Base-by-base conservation (phyloP, 805 yeast genomes). In the Brettanomyces anomalus region DNA sequence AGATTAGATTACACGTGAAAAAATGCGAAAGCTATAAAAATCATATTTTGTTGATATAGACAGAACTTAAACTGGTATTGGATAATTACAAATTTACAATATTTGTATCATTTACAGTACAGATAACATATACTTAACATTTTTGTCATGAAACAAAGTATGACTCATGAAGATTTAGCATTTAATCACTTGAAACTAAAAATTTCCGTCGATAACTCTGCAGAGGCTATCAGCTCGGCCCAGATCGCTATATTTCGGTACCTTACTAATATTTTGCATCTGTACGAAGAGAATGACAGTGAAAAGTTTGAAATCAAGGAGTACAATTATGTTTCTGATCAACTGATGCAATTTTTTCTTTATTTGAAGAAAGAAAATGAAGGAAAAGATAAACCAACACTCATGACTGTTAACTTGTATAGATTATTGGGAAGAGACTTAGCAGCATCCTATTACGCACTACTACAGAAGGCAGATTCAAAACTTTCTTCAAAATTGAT, bases 401-500 rank as follows among this genome's bases (percentile, higher is more conserved):
- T 24, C 28, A 24, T 24, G 28, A 53, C 63, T 3, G 52, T 47
- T 8, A 49, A 52, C 28, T 35, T 60, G 17, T 45, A 54, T 40
- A 53, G 51, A 40, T 44, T 58, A 24, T 37, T 61, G 2, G 54
- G 58, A 3, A 54, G 54, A 41, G 44, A 48, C 5, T 51, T 57
- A 21, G 36, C 54, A 11, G 28, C 43, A 31, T 41, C 49, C 11
- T 42, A 63, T n/a, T 46, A 55, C 10, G 31, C 46, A 18, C 54
- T 63, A 57, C 42, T 64, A 47, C 49, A 46, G 31, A 52, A 47
- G 15, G 64, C 60, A 2, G 59, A 64, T 51, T 57, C 54, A 36
- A 61, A 58, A 41, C 62, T 64, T 43, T 58, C 51, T 37, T 55
- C 58, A 37, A 52, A 43, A 15, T 43, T 64, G 26, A 54, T 62